Conservation (phyloP, 2,329 filamentous ascomycete species). For the Hypoxylon sp. region DNA sequence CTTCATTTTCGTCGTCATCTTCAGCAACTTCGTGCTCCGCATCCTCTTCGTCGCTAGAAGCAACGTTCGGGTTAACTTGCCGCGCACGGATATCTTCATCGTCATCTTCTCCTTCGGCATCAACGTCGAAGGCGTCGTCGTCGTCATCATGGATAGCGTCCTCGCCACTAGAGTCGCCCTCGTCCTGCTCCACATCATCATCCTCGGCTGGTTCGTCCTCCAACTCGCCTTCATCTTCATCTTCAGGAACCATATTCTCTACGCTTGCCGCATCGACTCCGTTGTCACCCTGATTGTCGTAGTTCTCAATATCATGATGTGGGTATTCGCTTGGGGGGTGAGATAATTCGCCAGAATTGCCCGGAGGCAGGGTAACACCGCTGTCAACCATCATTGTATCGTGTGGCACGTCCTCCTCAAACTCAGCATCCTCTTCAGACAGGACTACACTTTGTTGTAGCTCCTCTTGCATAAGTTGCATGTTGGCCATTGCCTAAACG, state of each 20-base stretch:
- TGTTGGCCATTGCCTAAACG: conserved; percentile 59
- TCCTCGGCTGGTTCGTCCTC: conserved; percentile 49
- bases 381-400: conserved; percentile 49
- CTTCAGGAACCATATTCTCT: conserved; percentile 28
- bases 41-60: conserved; percentile 53
- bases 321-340: conserved; percentile 30
- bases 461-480: conserved; percentile 69
- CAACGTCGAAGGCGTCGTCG: conserved; percentile 55
- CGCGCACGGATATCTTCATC: conserved; percentile 50
- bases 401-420: conserved; percentile 55
- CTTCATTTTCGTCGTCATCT: conserved; percentile 63
- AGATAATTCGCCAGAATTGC: conserved; percentile 32
- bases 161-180: conserved; percentile 39
- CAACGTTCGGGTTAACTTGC: conserved; percentile 43
- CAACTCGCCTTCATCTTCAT: conserved; percentile 32
- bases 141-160: conserved; percentile 56
- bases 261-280: conserved; percentile 46
- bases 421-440: conserved; percentile 60
- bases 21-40: conserved; percentile 48
- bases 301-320: conserved; percentile 45
- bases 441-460: conserved; percentile 67
- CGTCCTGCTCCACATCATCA: conserved; percentile 43
- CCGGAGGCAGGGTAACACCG: conserved; percentile 34
- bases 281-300: conserved; percentile 32
- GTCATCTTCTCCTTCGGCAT: conserved; percentile 60